Evolutionary conservation across 768 basidiomycete species (phyloP).

Genomic region (button mushroom (Agaricus bisporus)): DNA sequence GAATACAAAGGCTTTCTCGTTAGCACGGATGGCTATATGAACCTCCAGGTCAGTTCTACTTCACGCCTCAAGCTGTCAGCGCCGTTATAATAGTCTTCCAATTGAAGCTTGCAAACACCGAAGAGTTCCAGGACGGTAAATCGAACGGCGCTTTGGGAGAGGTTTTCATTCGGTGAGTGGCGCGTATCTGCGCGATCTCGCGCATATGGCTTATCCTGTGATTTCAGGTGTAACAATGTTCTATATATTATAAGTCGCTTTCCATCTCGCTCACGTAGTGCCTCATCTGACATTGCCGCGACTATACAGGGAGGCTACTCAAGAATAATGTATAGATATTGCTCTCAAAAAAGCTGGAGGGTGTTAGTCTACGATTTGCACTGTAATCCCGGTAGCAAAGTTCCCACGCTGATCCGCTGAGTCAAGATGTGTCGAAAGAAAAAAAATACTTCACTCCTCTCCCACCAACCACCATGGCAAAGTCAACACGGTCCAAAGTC

Average conservation of each 20-base stretch:
- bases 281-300: slow-evolving; percentile 20
- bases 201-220: slow-evolving; percentile 11
- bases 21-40: slow-evolving; percentile 99
- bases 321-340: slow-evolving; percentile 28
- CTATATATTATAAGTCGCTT: slow-evolving; percentile 83
- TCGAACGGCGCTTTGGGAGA: slow-evolving; percentile 97
- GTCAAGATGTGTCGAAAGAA: background rate
- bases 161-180: slow-evolving; percentile 89
- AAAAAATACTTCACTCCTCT: background rate
- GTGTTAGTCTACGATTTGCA: too few relatives aligned
- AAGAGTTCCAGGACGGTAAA: slow-evolving; percentile 94
- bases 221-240: slow-evolving; percentile 84
- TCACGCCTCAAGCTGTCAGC: background rate
- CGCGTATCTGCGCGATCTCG: slow-evolving; percentile 4
- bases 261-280: slow-evolving; percentile 2
- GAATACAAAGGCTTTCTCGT: slow-evolving; percentile 99
- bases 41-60: slow-evolving; percentile 71
- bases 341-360: background rate
- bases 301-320: slow-evolving; percentile 68
- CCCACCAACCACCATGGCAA: slow-evolving; percentile 51
- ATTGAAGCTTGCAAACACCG: slow-evolving; percentile 90
- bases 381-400: too few relatives aligned
- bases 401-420: background rate
- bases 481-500: slow-evolving; percentile 76
- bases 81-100: background rate